Evolutionary conservation across 106 monocot genomes (phyloP), one percentile per base, ranked within the genome.

Genomic region (Chionographis japonica): DNA sequence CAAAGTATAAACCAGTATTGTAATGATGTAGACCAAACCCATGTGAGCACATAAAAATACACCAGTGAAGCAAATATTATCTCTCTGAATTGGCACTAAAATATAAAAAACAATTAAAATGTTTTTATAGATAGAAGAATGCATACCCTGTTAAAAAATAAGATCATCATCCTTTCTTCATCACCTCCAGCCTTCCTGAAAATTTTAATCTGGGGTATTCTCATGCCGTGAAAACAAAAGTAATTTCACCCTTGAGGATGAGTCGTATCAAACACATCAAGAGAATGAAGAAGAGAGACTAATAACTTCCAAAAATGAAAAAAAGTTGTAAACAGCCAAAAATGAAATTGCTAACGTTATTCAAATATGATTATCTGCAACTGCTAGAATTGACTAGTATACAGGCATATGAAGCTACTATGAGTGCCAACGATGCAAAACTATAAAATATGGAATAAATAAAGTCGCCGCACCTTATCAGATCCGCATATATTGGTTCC

Each of bases 141-240:
- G 52, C 74, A 43, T 82, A 85, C 89, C 79, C 66, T 73, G 73
- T 89, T 82, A 58, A 89, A 89, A 70, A 79, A 89, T 77, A 89
- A 77, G n/a, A 68, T 56, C 41, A 89, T 57, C 89, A 89, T 89
- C 40, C 65, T 85, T 77, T 89, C 75, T 82, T 89, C 89, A 64
- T 82, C 85, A 59, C 85, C 82, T 68, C 58, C 63, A 58, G 89
- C 67, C 70, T 85, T 89, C 82, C 89, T 89, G 77, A 43, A 70
- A 41, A 40, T 27, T 27, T 69, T 27, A 39, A 58, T 65, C 38
- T 19, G 56, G 37, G 18, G 61, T 18, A 61, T 56, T 19, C 68
- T 54, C 36, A 57, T 61, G 54, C 57, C 10, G 62, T 53, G 5
- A 11, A 15, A 52, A 64, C 19, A 40, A 15, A 41, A 62, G 3